Evolutionary conservation across 176 grass and related monocot species (phyloP).

Genomic region (Oryza longistaminata): DNA sequence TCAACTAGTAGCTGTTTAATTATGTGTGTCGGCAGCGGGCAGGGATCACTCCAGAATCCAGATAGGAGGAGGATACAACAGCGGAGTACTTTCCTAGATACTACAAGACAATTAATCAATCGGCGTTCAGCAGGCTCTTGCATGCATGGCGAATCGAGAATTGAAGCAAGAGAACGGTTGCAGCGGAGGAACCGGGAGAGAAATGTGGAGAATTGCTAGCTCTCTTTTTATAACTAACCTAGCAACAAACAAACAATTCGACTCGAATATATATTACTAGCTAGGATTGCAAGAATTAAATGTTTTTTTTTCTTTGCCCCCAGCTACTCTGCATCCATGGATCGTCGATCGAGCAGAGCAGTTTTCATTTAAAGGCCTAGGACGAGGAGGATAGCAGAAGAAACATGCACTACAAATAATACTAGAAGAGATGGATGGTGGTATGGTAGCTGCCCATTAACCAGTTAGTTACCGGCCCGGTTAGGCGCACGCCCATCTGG

Average conservation of each 20-base stretch:
- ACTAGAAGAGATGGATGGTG: too few relatives aligned
- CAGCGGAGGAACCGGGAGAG: too few relatives aligned
- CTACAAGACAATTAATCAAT: neutral
- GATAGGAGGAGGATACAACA: neutral
- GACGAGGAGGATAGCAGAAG: neutral
- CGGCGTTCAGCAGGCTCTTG: too few relatives aligned
- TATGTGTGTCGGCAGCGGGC: neutral
- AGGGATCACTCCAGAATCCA: neutral
- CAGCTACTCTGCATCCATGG: neutral
- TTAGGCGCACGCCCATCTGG: neutral
- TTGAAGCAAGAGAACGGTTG: neutral
- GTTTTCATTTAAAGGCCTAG: neutral
- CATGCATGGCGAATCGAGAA: neutral
- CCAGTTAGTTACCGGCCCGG: too few relatives aligned
- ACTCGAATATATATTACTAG: neutral
- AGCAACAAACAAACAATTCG: neutral
- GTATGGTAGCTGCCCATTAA: too few relatives aligned
- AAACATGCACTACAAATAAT: neutral
- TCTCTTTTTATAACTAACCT: neutral
- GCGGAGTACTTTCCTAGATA: neutral
- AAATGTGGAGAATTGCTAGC: neutral
- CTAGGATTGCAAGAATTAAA: too few relatives aligned
- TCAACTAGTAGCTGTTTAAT: neutral
- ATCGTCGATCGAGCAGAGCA: neutral
- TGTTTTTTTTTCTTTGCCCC: neutral